Base-by-base conservation (phyloP, 257 asterid genomes). In the Agastache rugosa region DNA sequence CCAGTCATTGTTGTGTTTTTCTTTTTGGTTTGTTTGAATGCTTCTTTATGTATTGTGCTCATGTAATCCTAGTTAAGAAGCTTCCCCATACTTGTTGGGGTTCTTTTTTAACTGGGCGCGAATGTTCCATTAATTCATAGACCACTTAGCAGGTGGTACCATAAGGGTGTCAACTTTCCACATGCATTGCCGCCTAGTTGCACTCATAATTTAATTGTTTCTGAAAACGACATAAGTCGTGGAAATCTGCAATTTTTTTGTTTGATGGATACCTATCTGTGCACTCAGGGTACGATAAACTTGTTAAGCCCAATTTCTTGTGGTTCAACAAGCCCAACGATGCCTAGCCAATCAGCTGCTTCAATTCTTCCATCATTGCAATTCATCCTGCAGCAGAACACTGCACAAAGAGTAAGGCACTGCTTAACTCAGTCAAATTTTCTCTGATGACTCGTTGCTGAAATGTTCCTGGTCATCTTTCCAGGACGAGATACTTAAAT, bases 341-440 rank as follows among this genome's bases (percentile, higher is more conserved):
- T 67, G 54, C 75, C 87, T 31, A 69, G 80, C 86, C 76, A 79
- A 27, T 12, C 79, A 39, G 80, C 84, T 63, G 81, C 84, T 83
- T 80, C 90, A 60, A 68, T 93, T 79, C 89, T 93, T 64, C 91
- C 92, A 10, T 84, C 92, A 17, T 82, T 93, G 85, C 95, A 89
- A 51, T 77, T 63, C 71, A 85, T 91, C 71, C 80, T 89, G 81
- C 97, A 89, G 79, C 96, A 89, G 76, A 87, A 91, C 83, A 77
- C 67, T 35, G 77, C 84, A 83, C 96, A 87, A 76, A 80, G 96
- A 82, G 98, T 93, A 84, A 75, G 84, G 83, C 61, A 60, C 70
- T 54, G 59, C 80, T 74, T 39, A 67, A 62, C 75, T 75, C 15
- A 3, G 23, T 50, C 39, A 16, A 77, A 54, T 72, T 55, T 48